phyloP scores from a whole-genome alignment of 306 rosid species.

The Amphicarpaea edgeworthii region DNA sequence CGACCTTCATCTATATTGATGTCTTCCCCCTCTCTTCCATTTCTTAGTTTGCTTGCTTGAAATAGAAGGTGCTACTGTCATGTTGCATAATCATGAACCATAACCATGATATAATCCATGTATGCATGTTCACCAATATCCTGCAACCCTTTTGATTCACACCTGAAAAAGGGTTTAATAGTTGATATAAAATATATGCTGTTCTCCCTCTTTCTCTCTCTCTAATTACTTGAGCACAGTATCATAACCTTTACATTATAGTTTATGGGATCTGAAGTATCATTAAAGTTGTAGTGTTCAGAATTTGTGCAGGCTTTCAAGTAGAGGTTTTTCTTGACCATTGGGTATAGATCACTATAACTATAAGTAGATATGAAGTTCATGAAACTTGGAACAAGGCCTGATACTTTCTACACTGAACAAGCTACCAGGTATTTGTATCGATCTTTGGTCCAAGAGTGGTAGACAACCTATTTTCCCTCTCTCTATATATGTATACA shows the following conservation, averaged over 20 bases:
- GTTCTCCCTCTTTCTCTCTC: not conserved
- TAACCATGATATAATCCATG: not conserved
- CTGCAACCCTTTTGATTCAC: constrained; percentile 40
- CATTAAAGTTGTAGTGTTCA: constrained; percentile 24
- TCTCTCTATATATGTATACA: not conserved
- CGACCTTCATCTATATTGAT: constrained; percentile 1
- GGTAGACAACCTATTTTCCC: not conserved
- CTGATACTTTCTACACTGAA: constrained; percentile 86
- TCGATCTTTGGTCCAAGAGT: constrained; percentile 15
- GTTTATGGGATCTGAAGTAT: constrained; percentile 33
- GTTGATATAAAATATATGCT: not conserved
- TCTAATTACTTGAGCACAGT: not conserved
- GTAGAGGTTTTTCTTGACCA: constrained; percentile 44
- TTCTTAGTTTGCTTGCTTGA: constrained; percentile 7
- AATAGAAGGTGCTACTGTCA: constrained; percentile 9
- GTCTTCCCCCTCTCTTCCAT: not conserved
- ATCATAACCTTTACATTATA: constrained; percentile 31
- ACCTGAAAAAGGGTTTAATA: not conserved
- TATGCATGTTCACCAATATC: constrained; percentile 20
- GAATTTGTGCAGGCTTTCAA: constrained; percentile 51
- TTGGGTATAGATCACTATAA: constrained; percentile 41
- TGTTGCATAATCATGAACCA: constrained; percentile 11
- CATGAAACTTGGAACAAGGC: constrained; percentile 96
- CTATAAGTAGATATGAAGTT: constrained; percentile 73
- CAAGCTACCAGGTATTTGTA: constrained; percentile 85